These are phyloP conservation scores for Barbarea vulgaris DNA, from an alignment of 345 rosid species.

Conservation along the genomic window DNA sequence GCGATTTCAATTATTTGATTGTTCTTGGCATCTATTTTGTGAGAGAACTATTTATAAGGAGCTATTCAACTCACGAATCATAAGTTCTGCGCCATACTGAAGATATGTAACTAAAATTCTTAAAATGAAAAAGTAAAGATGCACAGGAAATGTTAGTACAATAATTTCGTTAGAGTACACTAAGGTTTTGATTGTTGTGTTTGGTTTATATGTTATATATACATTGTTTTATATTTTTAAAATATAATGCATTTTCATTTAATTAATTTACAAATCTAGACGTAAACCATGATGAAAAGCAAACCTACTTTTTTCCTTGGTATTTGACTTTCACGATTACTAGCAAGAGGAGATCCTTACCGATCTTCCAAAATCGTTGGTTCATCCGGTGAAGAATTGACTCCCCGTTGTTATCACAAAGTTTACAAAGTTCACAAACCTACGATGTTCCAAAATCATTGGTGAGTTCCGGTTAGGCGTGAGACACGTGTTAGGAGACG, in stretches of 20 bases:
- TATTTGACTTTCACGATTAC: not conserved
- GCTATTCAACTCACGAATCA: slow-evolving; percentile 4
- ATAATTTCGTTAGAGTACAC: not conserved
- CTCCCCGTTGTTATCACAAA: no score
- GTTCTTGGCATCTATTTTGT: no score
- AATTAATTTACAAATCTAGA: not conserved
- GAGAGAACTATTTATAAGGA: not conserved
- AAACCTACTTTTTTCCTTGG: not conserved
- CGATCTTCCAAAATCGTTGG: no score
- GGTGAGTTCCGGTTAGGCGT: no score
- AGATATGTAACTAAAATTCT: not conserved
- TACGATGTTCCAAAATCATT: no score
- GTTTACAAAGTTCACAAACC: no score
- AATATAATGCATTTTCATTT: not conserved
- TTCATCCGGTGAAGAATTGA: no score
- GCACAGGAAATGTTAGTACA: not conserved
- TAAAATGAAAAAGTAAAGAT: not conserved
- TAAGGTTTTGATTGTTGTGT: not conserved
- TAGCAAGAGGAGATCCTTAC: no score
- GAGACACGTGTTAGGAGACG: no score
- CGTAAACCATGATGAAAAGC: not conserved
- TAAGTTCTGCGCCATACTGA: not conserved
- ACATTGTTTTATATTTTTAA: not conserved
- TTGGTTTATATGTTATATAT: not conserved
- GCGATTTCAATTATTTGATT: no score